Base-by-base conservation (phyloP, 768 basidiomycete genomes). In the Boletus fagicola region DNA sequence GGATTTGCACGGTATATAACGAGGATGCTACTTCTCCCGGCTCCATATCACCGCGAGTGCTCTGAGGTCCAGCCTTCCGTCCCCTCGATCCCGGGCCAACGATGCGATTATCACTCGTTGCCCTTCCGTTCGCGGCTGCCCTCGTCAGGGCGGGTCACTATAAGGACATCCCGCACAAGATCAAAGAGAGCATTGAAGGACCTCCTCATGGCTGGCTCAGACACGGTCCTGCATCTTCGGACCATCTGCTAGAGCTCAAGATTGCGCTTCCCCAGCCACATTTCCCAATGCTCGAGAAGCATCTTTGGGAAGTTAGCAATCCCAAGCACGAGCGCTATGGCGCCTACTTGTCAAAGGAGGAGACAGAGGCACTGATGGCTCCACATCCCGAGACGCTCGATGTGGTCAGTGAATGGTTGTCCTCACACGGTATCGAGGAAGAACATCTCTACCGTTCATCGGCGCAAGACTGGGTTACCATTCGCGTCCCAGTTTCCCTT, bases 401-500 rank as follows among this genome's bases (percentile, higher is more conserved):
- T 35, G 65, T 75, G 5, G 86, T 90, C 33, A 75, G 81, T 38
- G 77, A 79, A 60, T 91, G 89, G 88, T 74, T 90, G 15, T 73
- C 72, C 0, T 76, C 75, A 3, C 77, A 86, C 56, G 86, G 83
- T 33, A 70, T 90, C 28, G 58, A 64, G 16, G 79, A 81, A 44
- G 67, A 75, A 40, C 76, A 80, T 54, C 61, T 83, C 22, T 59
- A 71, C 42, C 81, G 83, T 10, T 87, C 88, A 12, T 78, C 85
- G 3, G 86, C 87, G 0, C 78, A 80, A 48, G 88, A 90, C 59
- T 91, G 87, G 88, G 73, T 89, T 13, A 82, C 76, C 7, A 67
- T 88, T 40, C 81, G 70, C 13, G 72, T 88, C 8, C 80, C 87
- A 0, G 77, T 91, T 45, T 62, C 72, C 35, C 59, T 83, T 26